These are phyloP conservation scores for Penicillium sp. DNA, from an alignment of 2,329 filamentous ascomycete species.

Conservation along the genomic window DNA sequence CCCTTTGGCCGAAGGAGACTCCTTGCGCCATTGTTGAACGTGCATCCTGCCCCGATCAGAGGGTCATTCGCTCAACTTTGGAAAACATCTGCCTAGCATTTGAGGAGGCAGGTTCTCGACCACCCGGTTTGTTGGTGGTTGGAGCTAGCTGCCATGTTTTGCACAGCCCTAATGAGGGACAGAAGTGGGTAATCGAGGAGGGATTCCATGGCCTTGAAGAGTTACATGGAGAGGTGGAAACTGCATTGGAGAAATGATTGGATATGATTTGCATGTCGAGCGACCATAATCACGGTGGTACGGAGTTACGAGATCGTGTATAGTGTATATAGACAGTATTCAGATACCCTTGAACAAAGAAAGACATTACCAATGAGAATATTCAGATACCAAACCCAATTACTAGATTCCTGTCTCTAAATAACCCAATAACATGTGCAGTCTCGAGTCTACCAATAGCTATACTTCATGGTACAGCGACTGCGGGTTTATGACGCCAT, in stretches of 20 bases:
- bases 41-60: slow-evolving; percentile 90
- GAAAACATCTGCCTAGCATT: slow-evolving; percentile 79
- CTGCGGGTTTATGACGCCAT: slow-evolving; percentile 23
- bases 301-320: slow-evolving; percentile 21
- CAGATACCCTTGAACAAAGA: slow-evolving; percentile 23
- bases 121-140: slow-evolving; percentile 85
- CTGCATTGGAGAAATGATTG: slow-evolving; percentile 16
- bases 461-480: background rate
- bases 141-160: slow-evolving; percentile 83
- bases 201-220: slow-evolving; percentile 76
- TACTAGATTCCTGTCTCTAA: no score
- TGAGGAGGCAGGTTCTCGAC: slow-evolving; percentile 84
- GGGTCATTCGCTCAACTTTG: slow-evolving; percentile 86
- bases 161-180: slow-evolving; percentile 59
- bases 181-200: slow-evolving; percentile 84
- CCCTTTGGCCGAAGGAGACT: slow-evolving; percentile 71
- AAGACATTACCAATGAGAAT: background rate
- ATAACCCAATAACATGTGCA: no score
- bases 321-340: slow-evolving; percentile 28
- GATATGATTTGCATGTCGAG: slow-evolving; percentile 13
- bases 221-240: slow-evolving; percentile 36
- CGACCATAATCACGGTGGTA: background rate
- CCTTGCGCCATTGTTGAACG: slow-evolving; percentile 93
- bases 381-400: background rate
- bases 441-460: no score